Base-by-base conservation (phyloP, 192 early-diverging fungal species). In the Oehlia diaphana region DNA sequence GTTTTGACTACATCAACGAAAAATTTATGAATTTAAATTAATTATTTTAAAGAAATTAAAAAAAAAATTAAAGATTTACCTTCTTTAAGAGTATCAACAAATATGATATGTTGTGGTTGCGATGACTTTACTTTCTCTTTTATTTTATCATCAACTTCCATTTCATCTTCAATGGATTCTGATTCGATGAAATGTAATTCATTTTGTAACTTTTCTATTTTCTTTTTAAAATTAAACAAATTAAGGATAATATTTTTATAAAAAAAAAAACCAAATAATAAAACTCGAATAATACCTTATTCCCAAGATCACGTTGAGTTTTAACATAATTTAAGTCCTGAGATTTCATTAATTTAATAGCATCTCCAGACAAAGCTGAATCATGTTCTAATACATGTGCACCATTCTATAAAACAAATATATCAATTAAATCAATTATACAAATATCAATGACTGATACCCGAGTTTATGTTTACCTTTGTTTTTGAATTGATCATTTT, bases 311-410 rank as follows among this genome's bases (percentile, higher is more conserved):
- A 35, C 92, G 83, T 81, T 97, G 94, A 77, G 91, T 92, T 63
- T 90, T 91, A 16, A 98, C 90, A 82, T 98, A 98, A 64, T 89
- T 93, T 73, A 92, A 84, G 83, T 99, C 96, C 86, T 99, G 98
- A 2, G 96, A 96, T 83, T 95, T 96, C 80, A 98, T 83, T 42
- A 98, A 83, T 77, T 89, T 89, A 79, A 95, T 81, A 63, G 93
- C 90, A 21, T 98, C 97, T 16, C 85, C 84, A 12, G 94, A 88
- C 37, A 95, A 88, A 50, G 89, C 86, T n/a, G 93, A 83, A 65
- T 92, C 90, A 39, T 94, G 90, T 73, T 94, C 89, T 62, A 86
- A 80, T 14, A 94, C 79, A 79, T 98, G 97, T 1, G 93, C 92
- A 21, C 96, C 96, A 31, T 92, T 87, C 86, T 87, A 64, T 14